Base-by-base conservation (phyloP, 768 basidiomycete species). In the Tricholoma flavovirens region DNA sequence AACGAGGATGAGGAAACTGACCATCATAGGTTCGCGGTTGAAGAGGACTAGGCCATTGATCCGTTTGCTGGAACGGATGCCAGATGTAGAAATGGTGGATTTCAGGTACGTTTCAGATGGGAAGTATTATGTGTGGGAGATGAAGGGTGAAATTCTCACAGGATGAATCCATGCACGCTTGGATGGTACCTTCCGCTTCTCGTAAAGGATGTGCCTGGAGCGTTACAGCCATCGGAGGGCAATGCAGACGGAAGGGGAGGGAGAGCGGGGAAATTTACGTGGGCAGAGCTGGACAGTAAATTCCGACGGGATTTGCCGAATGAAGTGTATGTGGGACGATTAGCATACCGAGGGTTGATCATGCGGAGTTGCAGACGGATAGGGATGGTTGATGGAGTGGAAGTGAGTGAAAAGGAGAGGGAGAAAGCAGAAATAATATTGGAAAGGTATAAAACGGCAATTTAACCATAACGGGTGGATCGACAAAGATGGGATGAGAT, bases 81-180 rank as follows among this genome's bases (percentile, higher is more conserved):
- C 78, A 1, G 87, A 90, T 62, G 78, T 92, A 63, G 93, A 97
- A 76, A 85, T 90, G 83, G 69, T 95, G 40, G 96, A 98, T 74
- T 83, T 97, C 70, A 81, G 96, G 96, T 77, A 62, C 59, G 73
- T 64, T 33, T 49, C 6, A 7, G 42, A 40, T n/a, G n/a, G n/a
- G n/a, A n/a, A n/a, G n/a, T n/a, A n/a, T n/a, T n/a, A n/a, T n/a
- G n/a, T n/a, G n/a, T n/a, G n/a, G n/a, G n/a, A n/a, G n/a, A n/a
- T n/a, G n/a, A n/a, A n/a, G n/a, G n/a, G n/a, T n/a, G n/a, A n/a
- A n/a, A n/a, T 42, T 51, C 19, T 40, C 51, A 53, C 62, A 81
- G 79, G 68, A 97, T 98, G 93, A 99, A 99, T 67, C 95, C 97
- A 53, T 93, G 90, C 62, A 98, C 95, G 17, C 84, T 98, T 10